phyloP scores from a whole-genome alignment of 805 yeast species.

The Schwanniomyces pseudopolymorphus region DNA sequence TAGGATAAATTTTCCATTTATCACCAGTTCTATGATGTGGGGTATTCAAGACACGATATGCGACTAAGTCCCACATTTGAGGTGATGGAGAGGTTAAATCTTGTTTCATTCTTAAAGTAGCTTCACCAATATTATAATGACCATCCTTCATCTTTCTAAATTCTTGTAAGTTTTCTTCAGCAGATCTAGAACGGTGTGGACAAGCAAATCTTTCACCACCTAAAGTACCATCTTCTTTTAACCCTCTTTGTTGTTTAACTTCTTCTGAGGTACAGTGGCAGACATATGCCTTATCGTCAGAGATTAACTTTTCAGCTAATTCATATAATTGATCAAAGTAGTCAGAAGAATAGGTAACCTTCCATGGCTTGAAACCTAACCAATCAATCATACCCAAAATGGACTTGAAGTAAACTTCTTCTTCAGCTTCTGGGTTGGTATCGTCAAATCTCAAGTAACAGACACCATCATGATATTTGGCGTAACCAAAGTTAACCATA shows the following conservation, averaged over 20 bases:
- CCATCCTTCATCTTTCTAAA: constrained; percentile 94
- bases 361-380: constrained; percentile 95
- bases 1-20: constrained; percentile 97
- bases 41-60: constrained; percentile 90
- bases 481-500: constrained; percentile 97
- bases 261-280: constrained; percentile 93
- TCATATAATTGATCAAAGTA: constrained; percentile 87
- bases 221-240: constrained; percentile 85
- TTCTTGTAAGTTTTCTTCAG: constrained; percentile 73
- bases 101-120: constrained; percentile 95
- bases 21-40: constrained; percentile 96
- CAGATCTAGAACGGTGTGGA: constrained; percentile 65
- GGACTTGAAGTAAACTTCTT: constrained; percentile 82
- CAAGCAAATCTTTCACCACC: constrained; percentile 93
- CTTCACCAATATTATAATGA: constrained; percentile 82
- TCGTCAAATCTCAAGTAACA: constrained; percentile 96
- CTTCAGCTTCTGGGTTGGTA: constrained; percentile 98
- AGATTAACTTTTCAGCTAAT: constrained; percentile 80
- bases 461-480: constrained; percentile 78
- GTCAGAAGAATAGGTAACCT: constrained; percentile 93
- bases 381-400: constrained; percentile 83
- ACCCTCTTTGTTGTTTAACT: constrained; percentile 86
- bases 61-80: constrained; percentile 99
- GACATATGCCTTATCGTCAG: constrained; percentile 75
- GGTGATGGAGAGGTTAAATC: constrained; percentile 89